A percentile compares a stretch with the other conserved stretches of the same genome.
Evolutionary conservation across 2,329 filamentous ascomycete species (phyloP).

Genomic region (Penicillium brevicompactum): DNA sequence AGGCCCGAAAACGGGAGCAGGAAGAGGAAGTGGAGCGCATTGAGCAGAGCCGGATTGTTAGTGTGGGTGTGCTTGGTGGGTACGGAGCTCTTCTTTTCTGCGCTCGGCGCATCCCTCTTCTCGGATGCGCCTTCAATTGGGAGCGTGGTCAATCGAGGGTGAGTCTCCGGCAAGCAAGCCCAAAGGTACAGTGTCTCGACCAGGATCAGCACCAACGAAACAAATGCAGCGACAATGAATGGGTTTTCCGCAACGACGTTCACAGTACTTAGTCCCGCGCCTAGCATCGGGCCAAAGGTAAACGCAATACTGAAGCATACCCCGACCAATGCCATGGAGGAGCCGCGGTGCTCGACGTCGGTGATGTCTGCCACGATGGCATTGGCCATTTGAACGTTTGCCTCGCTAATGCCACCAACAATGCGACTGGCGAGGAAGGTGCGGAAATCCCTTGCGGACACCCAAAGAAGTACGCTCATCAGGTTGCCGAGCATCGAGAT

Average conservation of each 20-base stretch:
- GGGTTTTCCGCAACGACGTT: slow-evolving; percentile 82
- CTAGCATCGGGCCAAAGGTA: slow-evolving; percentile 90
- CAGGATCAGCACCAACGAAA: slow-evolving; percentile 82
- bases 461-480: slow-evolving; percentile 90
- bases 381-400: slow-evolving; percentile 93
- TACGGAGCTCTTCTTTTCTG: neutral
- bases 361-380: slow-evolving; percentile 97
- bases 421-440: slow-evolving; percentile 93
- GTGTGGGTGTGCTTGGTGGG: slow-evolving; percentile 53
- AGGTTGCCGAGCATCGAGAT: slow-evolving; percentile 94
- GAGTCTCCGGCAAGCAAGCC: slow-evolving; percentile 79
- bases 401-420: slow-evolving; percentile 91
- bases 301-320: slow-evolving; percentile 97
- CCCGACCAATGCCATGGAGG: slow-evolving; percentile 94
- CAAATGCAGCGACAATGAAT: slow-evolving; percentile 87
- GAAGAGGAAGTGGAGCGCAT: slow-evolving; percentile 84
- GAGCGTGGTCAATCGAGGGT: slow-evolving; percentile 57
- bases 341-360: slow-evolving; percentile 77
- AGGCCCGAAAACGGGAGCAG: slow-evolving; percentile 97
- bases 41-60: slow-evolving; percentile 81
- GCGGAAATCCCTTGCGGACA: slow-evolving; percentile 87
- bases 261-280: slow-evolving; percentile 80
- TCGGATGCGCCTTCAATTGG: slow-evolving; percentile 15
- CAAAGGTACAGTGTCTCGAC: slow-evolving; percentile 89
- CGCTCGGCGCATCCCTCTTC: slow-evolving; percentile 14